Conservation (phyloP, 2,329 filamentous ascomycete species). For the Pseudogymnoascus sp. region DNA sequence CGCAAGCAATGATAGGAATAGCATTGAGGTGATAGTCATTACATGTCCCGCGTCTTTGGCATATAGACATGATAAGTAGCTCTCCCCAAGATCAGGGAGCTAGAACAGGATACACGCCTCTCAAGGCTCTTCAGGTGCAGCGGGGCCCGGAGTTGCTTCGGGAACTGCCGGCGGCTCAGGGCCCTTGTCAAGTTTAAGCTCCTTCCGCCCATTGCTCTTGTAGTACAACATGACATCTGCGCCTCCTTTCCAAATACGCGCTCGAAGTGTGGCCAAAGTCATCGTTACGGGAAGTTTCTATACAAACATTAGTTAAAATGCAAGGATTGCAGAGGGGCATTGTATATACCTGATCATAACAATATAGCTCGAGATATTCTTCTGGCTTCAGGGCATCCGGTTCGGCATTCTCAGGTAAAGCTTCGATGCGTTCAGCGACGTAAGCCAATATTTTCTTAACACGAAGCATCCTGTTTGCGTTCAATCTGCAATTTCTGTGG, state of each 20-base stretch:
- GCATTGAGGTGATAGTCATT: slow-evolving; percentile 7
- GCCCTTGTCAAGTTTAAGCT: not conserved
- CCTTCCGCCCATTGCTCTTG: slow-evolving; percentile 72
- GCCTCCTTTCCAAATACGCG: slow-evolving; percentile 92
- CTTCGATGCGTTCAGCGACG: slow-evolving; percentile 84
- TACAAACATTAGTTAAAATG: slow-evolving; percentile 5
- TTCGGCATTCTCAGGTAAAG: slow-evolving; percentile 52
- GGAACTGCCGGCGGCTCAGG: not conserved
- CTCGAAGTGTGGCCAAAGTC: slow-evolving; percentile 87
- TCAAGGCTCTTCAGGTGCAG: not conserved
- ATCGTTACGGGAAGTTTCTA: slow-evolving; percentile 65
- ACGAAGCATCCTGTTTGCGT: slow-evolving; percentile 93
- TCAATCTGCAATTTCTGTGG: slow-evolving; percentile 73
- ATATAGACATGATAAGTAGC: not conserved
- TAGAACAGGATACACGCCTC: not conserved
- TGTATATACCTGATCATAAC: slow-evolving; percentile 73
- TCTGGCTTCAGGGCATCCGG: slow-evolving; percentile 66
- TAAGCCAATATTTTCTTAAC: slow-evolving; percentile 93
- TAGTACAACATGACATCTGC: slow-evolving; percentile 88
- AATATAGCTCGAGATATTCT: slow-evolving; percentile 92
- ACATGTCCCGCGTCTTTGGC: not conserved
- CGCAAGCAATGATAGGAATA: slow-evolving; percentile 14
- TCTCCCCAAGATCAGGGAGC: not conserved
- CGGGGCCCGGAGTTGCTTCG: not conserved
- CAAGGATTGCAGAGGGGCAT: not conserved